Evolutionary conservation across 192 early-diverging fungal species (phyloP), one percentile per base, ranked within the genome.

Genomic region (Linnemannia schmuckeri): DNA sequence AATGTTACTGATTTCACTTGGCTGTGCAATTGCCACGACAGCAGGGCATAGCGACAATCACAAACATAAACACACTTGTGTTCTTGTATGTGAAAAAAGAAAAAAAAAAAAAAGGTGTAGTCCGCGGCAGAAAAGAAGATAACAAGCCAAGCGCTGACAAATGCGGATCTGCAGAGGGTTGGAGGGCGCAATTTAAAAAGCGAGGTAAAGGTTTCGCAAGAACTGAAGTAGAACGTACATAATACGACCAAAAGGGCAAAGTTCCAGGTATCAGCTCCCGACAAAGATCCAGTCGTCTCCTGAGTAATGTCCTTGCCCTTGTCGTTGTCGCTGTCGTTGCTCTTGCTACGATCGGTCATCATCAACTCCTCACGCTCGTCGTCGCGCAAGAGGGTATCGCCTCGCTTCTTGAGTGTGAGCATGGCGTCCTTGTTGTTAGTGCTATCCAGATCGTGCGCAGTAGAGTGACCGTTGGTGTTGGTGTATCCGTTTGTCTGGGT

Each of bases 331-430:
- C 7, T n/a, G 13, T 6, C 9, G 12, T 35, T 47, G 4, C 54
- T 33, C 33, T 76, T 75, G 6, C 37, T 46, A 8, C 70, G 74
- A 44, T 68, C 41, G 8, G 74, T 33, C 79, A 86, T 76, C 83
- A 86, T 86, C 22, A 86, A 63, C 70, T 86, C 83, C 44, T 86
- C 83, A 27, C 79, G 83, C 42, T 80, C 83, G 33, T 86, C 83
- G n/a, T 86, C 79, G 13, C 46, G 47, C 70, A 86, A 54, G 17
- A 80, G 71, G 37, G 74, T 6, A 54, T 81, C 83, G 37, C 78
- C 78, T 55, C 83, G 66, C 41, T 63, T 80, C 61, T 86, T 86
- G 17, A 76, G 44, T 13, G 83, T 74, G 41, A 86, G 57, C 74
- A 80, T 84, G 76, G 80, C 46, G 69, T 42, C 75, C 37, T 77